A percentile compares a stretch with the other conserved stretches of the same genome.
Conservation (phyloP, 257 asterid species). For the Osmanthus fragrans region DNA sequence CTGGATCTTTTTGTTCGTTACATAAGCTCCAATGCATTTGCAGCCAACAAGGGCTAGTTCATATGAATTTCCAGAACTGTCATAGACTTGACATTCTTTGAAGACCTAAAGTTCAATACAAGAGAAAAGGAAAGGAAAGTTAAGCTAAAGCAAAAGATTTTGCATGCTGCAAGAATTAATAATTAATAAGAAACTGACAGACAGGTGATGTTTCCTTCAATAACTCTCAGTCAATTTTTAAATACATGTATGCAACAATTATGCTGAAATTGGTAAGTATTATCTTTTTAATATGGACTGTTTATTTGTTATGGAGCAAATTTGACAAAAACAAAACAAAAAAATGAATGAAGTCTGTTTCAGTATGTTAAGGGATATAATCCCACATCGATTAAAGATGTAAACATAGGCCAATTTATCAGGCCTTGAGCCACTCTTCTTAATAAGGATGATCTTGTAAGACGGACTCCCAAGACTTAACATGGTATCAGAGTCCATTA, state of each 20-base stretch:
- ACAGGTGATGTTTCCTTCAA: neutral
- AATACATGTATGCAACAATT: neutral
- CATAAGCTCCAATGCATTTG: slow-evolving; percentile 77
- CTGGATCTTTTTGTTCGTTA: slow-evolving; percentile 63
- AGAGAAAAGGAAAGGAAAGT: neutral
- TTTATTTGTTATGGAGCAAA: no score
- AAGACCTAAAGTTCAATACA: slow-evolving; percentile 39
- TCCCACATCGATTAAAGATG: no score
- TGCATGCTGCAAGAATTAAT: neutral
- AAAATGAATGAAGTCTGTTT: no score
- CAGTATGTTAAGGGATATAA: no score
- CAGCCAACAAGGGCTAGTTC: slow-evolving; percentile 58
- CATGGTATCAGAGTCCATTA: no score
- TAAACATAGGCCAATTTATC: no score
- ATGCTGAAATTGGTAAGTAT: neutral
- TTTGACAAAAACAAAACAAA: no score
- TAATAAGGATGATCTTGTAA: no score
- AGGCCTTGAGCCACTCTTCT: no score
- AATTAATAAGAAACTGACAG: neutral
- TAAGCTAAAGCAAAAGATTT: neutral
- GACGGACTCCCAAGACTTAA: no score
- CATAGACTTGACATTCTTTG: slow-evolving; percentile 49
- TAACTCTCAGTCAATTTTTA: neutral
- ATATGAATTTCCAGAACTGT: slow-evolving; percentile 43
- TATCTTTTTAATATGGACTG: neutral